Conservation (phyloP, 208 protist genomes). For the Trypanosoma scelopori region DNA sequence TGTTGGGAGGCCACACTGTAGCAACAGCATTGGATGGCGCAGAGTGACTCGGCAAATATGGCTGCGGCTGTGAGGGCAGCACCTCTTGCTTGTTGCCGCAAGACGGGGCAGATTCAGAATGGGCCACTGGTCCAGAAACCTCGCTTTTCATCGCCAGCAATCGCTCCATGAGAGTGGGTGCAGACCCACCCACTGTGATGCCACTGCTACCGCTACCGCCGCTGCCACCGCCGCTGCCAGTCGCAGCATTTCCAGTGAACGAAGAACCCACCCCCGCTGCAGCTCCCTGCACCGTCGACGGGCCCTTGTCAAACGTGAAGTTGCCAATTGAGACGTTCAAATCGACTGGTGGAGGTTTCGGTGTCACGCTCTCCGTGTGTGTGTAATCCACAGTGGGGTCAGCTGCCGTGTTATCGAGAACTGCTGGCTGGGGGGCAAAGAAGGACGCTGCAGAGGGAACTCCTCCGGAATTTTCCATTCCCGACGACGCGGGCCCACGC, state of each 20-base stretch:
- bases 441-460: slow-evolving; percentile 19
- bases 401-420: neutral
- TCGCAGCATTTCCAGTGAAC: slow-evolving; percentile 7
- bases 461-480: neutral
- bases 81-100: neutral
- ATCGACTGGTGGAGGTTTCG: slow-evolving; percentile 3
- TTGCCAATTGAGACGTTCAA: slow-evolving; percentile 18
- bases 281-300: neutral
- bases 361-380: neutral
- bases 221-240: slow-evolving; percentile 6
- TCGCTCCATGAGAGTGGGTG: slow-evolving; percentile 58
- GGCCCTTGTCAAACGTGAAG: slow-evolving; percentile 28
- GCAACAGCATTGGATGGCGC: too few species aligned
- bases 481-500: neutral
- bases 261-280: neutral
- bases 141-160: slow-evolving; percentile 60
- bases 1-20: too few species aligned
- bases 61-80: neutral
- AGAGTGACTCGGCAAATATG: neutral
- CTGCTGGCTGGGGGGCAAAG: slow-evolving; percentile 16
- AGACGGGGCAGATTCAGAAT: neutral
- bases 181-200: neutral
- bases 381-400: neutral
- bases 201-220: too few species aligned
- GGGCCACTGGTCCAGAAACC: neutral